These are phyloP conservation scores for Macadamia integrifolia DNA, from an alignment of 164 flowering plant genomes.

Conservation along the genomic window DNA sequence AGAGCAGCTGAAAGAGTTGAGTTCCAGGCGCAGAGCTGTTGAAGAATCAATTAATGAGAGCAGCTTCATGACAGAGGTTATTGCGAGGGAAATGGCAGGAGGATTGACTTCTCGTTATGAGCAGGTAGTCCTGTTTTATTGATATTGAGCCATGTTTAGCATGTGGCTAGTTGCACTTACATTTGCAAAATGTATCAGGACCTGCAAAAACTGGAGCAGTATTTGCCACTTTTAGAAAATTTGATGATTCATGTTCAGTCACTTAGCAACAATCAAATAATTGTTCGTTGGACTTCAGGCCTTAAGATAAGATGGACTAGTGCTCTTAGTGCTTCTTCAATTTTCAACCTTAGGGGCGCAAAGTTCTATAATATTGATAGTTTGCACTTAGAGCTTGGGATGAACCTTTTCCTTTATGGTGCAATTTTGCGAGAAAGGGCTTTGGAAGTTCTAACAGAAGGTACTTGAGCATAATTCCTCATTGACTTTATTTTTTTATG, in stretches of 20 bases:
- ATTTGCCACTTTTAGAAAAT: constrained; percentile 57
- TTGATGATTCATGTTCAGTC: constrained; percentile 35
- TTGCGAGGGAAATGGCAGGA: constrained; percentile 62
- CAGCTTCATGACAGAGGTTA: constrained; percentile 48
- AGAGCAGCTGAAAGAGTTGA: constrained; percentile 61
- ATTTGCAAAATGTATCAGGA: constrained; percentile 34
- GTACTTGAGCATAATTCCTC: constrained; percentile 18
- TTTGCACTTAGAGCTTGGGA: constrained; percentile 50
- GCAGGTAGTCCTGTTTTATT: constrained; percentile 32
- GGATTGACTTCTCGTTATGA: constrained; percentile 45
- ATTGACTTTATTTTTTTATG: not conserved
- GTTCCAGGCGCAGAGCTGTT: constrained; percentile 46
- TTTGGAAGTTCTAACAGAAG: constrained; percentile 37
- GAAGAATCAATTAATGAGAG: constrained; percentile 49
- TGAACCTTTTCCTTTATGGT: constrained; percentile 61
- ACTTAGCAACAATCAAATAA: constrained; percentile 15
- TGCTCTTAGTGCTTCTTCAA: constrained; percentile 35
- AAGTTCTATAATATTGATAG: constrained; percentile 42
- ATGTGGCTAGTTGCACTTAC: constrained; percentile 3
- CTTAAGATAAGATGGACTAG: constrained; percentile 61
- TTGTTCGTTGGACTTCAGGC: constrained; percentile 33
- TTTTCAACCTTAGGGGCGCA: constrained; percentile 29
- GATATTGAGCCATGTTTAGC: not conserved
- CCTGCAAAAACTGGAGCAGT: constrained; percentile 46
- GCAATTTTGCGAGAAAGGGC: constrained; percentile 53